Conservation (phyloP, 805 yeast genomes). For the Candida michaelii region DNA sequence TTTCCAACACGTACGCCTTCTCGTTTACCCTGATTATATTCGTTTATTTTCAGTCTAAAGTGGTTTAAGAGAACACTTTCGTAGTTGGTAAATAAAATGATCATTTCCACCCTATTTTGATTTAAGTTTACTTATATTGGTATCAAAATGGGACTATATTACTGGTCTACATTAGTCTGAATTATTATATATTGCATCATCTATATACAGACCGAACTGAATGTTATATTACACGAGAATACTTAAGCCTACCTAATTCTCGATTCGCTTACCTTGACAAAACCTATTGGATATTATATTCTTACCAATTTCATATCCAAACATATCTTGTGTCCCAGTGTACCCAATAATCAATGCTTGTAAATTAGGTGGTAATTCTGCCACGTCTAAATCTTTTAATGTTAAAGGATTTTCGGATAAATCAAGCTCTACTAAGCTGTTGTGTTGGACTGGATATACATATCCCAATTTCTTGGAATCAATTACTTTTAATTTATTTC, state of each 20-base stretch:
- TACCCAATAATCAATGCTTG: conserved; percentile 16
- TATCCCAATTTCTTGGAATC: conserved; percentile 15
- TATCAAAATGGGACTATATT: conserved; percentile 30
- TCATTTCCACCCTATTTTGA: conserved; percentile 48
- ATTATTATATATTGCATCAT: not conserved
- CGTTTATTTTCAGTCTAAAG: conserved; percentile 49
- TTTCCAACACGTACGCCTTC: conserved; percentile 48
- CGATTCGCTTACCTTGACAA: conserved; percentile 16
- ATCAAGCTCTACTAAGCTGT: conserved; percentile 18
- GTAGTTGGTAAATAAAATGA: conserved; percentile 42
- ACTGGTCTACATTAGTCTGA: conserved; percentile 26
- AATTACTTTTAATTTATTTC: conserved; percentile 14
- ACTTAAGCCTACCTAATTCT: too few species aligned
- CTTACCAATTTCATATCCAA: conserved; percentile 22
- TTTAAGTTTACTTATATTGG: conserved; percentile 6
- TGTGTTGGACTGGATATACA: conserved; percentile 9
- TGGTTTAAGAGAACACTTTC: conserved; percentile 47
- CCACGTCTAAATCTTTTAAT: not conserved
- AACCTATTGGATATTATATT: conserved; percentile 14
- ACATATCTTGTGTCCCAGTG: conserved; percentile 19
- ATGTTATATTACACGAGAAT: too few species aligned
- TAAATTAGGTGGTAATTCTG: conserved; percentile 10
- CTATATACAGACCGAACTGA: too few species aligned
- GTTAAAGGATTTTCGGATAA: conserved; percentile 16
- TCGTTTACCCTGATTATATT: conserved; percentile 48